Conservation (phyloP, 192 early-diverging fungal genomes). For the Coemansia sp. region DNA sequence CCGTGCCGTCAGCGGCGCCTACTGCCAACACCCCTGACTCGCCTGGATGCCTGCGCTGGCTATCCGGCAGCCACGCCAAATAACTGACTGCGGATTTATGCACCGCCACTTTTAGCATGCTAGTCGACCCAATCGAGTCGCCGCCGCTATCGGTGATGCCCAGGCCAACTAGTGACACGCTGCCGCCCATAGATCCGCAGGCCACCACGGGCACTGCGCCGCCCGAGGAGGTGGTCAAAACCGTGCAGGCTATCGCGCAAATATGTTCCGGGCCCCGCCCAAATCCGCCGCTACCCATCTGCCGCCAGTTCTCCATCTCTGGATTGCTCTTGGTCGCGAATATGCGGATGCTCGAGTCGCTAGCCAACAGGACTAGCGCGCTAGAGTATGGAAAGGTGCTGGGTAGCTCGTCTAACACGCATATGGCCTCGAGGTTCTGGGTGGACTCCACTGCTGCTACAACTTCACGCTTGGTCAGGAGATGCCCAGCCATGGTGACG, state of each 20-base stretch:
- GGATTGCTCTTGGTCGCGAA: conserved; percentile 20
- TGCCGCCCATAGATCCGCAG: conserved; percentile 25
- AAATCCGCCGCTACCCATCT: conserved; percentile 29
- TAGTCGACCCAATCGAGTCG: background rate
- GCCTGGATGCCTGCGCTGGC: background rate
- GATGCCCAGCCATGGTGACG: background rate
- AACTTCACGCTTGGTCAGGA: conserved; percentile 14
- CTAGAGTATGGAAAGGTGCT: conserved; percentile 9
- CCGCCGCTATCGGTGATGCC: background rate
- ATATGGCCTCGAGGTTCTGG: conserved; percentile 27
- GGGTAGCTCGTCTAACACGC: conserved; percentile 22
- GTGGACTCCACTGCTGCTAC: conserved; percentile 11
- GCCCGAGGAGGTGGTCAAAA: background rate
- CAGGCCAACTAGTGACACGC: conserved; percentile 15
- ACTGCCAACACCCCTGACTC: conserved; percentile 6
- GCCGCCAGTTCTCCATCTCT: conserved; percentile 18
- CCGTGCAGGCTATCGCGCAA: conserved; percentile 14
- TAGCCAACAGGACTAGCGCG: conserved; percentile 18
- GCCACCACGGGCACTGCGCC: conserved; percentile 15
- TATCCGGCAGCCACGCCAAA: conserved; percentile 23
- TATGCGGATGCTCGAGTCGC: conserved; percentile 37
- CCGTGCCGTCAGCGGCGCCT: conserved; percentile 24
- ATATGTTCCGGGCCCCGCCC: conserved; percentile 13
- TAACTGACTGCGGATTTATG: background rate
- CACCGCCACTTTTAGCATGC: background rate